Evolutionary conservation across 768 basidiomycete genomes (phyloP).

Genomic region (Pleurotus tuoliensis): DNA sequence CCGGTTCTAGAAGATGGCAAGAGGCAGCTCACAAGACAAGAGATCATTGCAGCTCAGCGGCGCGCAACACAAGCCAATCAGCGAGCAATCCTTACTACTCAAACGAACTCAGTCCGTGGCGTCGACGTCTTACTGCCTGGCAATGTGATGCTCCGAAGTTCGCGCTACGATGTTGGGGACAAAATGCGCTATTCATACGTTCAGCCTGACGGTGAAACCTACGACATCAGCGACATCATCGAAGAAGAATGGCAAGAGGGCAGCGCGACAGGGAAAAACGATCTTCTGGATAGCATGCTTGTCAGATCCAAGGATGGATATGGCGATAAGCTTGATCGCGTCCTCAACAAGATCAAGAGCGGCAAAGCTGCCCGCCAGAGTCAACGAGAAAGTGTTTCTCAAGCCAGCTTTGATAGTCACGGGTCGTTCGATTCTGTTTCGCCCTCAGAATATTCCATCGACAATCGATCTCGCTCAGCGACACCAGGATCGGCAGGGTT

Average conservation of each 20-base stretch:
- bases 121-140: conserved; percentile 87
- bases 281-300: conserved; percentile 66
- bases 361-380: conserved; percentile 34
- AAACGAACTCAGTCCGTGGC: conserved; percentile 80
- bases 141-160: conserved; percentile 81
- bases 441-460: conserved; percentile 58
- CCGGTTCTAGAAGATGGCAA: conserved; percentile 24
- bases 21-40: conserved; percentile 61
- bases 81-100: conserved; percentile 76
- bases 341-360: conserved; percentile 71
- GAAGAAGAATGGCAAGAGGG: conserved; percentile 81
- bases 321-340: conserved; percentile 68
- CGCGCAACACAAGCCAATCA: conserved; percentile 83
- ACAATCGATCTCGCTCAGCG: conserved; percentile 41
- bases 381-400: conserved; percentile 11
- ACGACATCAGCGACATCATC: conserved; percentile 91
- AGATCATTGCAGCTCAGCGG: conserved; percentile 92
- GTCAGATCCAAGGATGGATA: conserved; percentile 50
- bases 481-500: conserved; percentile 38
- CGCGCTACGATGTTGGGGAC: conserved; percentile 66
- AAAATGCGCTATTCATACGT: conserved; percentile 92
- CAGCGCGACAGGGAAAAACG: conserved; percentile 36
- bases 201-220: conserved; percentile 83
- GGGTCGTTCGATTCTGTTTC: conserved; percentile 33
- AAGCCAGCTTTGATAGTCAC: conserved; percentile 22